Evolutionary conservation across 371 early-diverging fungal species (phyloP), one percentile per base, ranked within the genome.

Genomic region (Rhizopus microsporus): DNA sequence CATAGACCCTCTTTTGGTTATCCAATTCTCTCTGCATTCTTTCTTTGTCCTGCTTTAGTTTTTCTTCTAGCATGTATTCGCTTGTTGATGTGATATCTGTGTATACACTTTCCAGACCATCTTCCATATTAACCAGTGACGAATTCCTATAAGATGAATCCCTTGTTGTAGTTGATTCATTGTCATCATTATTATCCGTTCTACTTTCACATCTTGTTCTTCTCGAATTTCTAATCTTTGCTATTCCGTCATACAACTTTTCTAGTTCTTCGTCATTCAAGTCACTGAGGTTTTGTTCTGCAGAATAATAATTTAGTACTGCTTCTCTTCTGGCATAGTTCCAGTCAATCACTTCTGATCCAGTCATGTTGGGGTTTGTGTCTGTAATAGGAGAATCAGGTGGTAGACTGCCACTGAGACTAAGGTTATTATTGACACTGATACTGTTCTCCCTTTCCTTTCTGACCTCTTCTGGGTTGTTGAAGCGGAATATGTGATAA

Each of bases 381-480:
- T 81, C 78, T 8, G 81, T 77, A 5, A 82, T 72, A 13, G 85
- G 81, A 0, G 86, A 83, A 15, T 82, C 79, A 0, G 82, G 80
- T 30, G 78, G 62, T 32, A 77, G 68, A 17, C 62, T 62, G 30
- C 65, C 65, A 5, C 60, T 52, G 48, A 47, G 39, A 2, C 23
- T 23, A 23, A 23, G 23, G 23, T 23, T 23, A 23, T n/a, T n/a
- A 13, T n/a, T 13, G 45, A 17, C 23, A n/a, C n/a, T n/a, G n/a
- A n/a, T n/a, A 61, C 54, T 52, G 69, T 69, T 50, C 72, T 81
- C 84, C 7, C 89, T 75, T 54, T 92, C 93, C 23, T 81, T 78
- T 10, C 91, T 83, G 4, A 85, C 92, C 67, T 93, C 92, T 57
- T 86, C 90, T 2, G 96, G 96, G 63, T 96, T 83, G 54, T 88